A percentile compares a stretch with the other conserved stretches of the same genome.
phyloP scores from a whole-genome alignment of 352 stramenopile genomes.

The Globisporangium abappressorium region DNA sequence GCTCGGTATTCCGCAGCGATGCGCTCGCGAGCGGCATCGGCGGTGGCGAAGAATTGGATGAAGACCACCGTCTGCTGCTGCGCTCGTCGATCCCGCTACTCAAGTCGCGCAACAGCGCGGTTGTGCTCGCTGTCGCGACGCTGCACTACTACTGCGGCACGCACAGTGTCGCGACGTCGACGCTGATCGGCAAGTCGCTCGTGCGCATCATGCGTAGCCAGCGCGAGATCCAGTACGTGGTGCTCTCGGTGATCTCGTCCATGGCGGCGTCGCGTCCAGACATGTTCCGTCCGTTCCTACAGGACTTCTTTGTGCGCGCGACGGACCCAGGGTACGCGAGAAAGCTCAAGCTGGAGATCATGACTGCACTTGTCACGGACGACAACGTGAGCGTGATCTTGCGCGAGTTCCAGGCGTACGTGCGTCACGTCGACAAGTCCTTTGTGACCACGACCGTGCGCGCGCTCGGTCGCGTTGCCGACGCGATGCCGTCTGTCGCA shows the following conservation, averaged over 20 bases:
- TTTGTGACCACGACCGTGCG: slow-evolving; percentile 95
- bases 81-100: slow-evolving; percentile 94
- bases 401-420: slow-evolving; percentile 95
- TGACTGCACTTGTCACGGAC: slow-evolving; percentile 90
- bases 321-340: slow-evolving; percentile 94
- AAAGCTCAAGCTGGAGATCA: slow-evolving; percentile 97
- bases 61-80: slow-evolving; percentile 96
- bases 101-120: slow-evolving; percentile 95
- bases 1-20: slow-evolving; percentile 75
- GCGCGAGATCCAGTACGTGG: slow-evolving; percentile 98
- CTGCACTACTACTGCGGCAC: slow-evolving; percentile 97
- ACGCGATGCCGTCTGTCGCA: slow-evolving; percentile 87
- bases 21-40: slow-evolving; percentile 64
- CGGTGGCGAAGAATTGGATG: slow-evolving; percentile 86
- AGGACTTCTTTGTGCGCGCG: slow-evolving; percentile 97
- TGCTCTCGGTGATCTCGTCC: slow-evolving; percentile 91
- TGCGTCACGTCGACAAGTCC: slow-evolving; percentile 91
- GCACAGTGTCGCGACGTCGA: slow-evolving; percentile 79
- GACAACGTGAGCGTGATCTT: slow-evolving; percentile 93
- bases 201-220: slow-evolving; percentile 96
- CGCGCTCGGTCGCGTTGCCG: slow-evolving; percentile 91
- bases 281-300: slow-evolving; percentile 95
- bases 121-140: slow-evolving; percentile 95
- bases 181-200: slow-evolving; percentile 94
- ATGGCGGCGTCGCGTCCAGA: slow-evolving; percentile 93